Conservation (phyloP, 2,329 filamentous ascomycete genomes). For the Thermothelomyces thermophilus region DNA sequence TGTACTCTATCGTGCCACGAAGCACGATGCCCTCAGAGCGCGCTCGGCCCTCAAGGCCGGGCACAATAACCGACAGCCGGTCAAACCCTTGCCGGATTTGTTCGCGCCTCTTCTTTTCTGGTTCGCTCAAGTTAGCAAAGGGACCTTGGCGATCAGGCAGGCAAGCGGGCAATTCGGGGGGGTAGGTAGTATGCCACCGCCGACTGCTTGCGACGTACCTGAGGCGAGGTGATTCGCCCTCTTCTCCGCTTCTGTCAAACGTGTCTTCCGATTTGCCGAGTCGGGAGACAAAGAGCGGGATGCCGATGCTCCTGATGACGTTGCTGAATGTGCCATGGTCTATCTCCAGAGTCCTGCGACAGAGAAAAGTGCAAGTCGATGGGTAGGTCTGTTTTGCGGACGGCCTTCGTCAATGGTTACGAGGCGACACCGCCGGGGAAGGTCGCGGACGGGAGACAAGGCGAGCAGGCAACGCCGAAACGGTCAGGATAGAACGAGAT, state of each 20-base stretch:
- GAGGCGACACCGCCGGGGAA: too few relatives aligned
- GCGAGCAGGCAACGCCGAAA: too few relatives aligned
- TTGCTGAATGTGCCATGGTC: background rate
- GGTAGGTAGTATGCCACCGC: background rate
- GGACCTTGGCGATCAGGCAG: background rate
- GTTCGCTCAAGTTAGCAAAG: background rate
- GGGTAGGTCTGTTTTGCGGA: background rate
- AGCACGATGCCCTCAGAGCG: constrained; percentile 83
- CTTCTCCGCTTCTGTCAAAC: constrained; percentile 36
- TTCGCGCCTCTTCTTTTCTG: constrained; percentile 33
- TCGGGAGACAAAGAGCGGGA: background rate
- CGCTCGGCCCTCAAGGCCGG: constrained; percentile 73
- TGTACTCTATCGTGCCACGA: constrained; percentile 60
- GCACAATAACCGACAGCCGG: constrained; percentile 70
- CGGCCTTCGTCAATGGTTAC: too few relatives aligned
- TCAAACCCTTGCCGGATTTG: constrained; percentile 83
- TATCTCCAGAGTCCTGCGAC: background rate
- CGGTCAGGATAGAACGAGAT: background rate
- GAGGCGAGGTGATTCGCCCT: constrained; percentile 34
- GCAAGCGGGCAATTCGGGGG: background rate
- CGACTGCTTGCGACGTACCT: constrained; percentile 21
- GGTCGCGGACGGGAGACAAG: too few relatives aligned
- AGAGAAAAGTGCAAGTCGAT: background rate
- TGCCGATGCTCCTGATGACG: background rate
- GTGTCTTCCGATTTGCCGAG: constrained; percentile 14